These are phyloP conservation scores for Schwanniomyces pseudopolymorphus DNA, from an alignment of 805 yeast genomes.

Conservation along the genomic window DNA sequence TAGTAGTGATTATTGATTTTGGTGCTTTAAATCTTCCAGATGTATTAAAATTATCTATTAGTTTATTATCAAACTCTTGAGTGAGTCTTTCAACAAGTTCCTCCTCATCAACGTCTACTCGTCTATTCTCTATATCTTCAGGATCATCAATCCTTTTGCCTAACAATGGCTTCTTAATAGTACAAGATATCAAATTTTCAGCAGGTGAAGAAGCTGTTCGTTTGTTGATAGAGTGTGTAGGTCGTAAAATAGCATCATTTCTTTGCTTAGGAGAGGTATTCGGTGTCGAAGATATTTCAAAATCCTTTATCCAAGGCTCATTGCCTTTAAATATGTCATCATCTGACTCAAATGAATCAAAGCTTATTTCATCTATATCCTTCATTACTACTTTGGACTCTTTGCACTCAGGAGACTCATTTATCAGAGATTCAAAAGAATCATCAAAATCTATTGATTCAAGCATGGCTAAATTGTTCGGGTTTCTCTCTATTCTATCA, in stretches of 20 bases:
- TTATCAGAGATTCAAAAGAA: conserved; percentile 5
- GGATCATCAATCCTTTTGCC: neutral
- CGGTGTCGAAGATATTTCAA: neutral
- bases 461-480: conserved; percentile 1
- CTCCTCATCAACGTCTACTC: neutral
- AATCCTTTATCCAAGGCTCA: neutral
- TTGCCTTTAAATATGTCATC: neutral
- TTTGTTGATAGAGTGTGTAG: neutral
- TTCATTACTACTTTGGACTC: neutral
- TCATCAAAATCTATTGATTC: conserved; percentile 4
- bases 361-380: conserved; percentile 6
- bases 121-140: neutral
- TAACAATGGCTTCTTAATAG: neutral
- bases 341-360: conserved; percentile 5
- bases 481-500: conserved; percentile 2
- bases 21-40: neutral
- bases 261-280: neutral
- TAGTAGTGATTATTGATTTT: neutral
- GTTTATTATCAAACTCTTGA: neutral
- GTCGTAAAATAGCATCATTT: neutral
- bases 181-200: neutral
- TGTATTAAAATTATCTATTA: neutral
- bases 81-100: neutral
- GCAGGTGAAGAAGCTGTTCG: conserved; percentile 3
- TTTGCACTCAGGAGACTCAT: neutral